phyloP scores from a whole-genome alignment of 164 flowering plant species.

The Chloranthus sessilifolius region DNA sequence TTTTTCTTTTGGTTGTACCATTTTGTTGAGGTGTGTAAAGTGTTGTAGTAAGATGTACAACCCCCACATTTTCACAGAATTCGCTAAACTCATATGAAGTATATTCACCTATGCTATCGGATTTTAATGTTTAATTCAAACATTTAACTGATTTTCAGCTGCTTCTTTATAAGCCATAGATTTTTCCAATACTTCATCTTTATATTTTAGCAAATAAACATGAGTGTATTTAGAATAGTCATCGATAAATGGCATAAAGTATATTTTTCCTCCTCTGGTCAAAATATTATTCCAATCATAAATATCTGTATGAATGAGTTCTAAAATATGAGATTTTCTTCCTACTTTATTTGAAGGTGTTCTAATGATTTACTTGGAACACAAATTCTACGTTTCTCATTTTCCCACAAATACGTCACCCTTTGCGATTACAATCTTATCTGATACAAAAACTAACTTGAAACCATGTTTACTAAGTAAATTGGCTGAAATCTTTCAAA shows the following conservation, averaged over 20 bases:
- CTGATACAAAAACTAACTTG: not conserved
- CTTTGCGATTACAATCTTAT: not conserved
- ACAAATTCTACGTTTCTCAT: not conserved
- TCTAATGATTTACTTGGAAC: not conserved
- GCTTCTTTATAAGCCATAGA: not conserved
- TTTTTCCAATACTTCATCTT: not conserved
- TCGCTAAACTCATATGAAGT: not conserved
- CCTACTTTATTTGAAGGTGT: not conserved
- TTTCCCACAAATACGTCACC: not conserved
- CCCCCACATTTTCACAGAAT: not conserved
- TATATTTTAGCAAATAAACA: too few relatives aligned
- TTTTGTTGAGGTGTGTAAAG: not conserved
- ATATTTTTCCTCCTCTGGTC: not conserved
- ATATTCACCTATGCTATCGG: not conserved
- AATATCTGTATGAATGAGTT: not conserved
- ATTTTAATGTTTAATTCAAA: not conserved
- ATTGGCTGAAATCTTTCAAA: too few relatives aligned
- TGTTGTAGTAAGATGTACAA: not conserved
- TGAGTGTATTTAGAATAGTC: too few relatives aligned
- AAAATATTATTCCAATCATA: not conserved
- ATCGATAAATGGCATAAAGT: too few relatives aligned
- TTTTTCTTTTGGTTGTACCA: not conserved
- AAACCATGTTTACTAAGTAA: not conserved
- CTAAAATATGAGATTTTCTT: not conserved
- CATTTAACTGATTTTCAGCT: not conserved